Conservation (phyloP, 495 filamentous ascomycete genomes). For the Talaromyces thailandensis region DNA sequence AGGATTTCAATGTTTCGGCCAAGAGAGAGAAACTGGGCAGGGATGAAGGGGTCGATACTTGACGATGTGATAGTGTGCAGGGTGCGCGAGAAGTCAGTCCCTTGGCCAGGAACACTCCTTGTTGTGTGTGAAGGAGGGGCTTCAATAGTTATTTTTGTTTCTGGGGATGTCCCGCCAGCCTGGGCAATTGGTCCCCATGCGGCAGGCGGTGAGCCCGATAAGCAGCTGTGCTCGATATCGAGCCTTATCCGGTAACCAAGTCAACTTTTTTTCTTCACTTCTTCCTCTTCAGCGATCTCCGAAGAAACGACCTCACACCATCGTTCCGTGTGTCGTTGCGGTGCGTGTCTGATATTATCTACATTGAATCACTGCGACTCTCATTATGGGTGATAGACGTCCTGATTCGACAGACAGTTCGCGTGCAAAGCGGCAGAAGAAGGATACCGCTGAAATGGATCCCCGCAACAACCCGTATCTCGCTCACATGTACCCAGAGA, state of each 20-base stretch:
- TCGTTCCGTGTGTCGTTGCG: not conserved
- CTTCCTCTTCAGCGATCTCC: not conserved
- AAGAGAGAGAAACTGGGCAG: not conserved
- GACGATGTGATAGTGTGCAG: not conserved
- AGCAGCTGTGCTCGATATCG: slow-evolving; percentile 17
- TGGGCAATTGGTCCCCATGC: not conserved
- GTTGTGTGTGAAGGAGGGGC: not conserved
- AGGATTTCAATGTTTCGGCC: not conserved
- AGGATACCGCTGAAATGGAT: slow-evolving; percentile 33
- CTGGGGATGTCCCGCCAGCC: slow-evolving; percentile 2
- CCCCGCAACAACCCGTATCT: slow-evolving; percentile 75
- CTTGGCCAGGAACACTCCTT: not conserved
- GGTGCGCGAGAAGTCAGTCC: not conserved
- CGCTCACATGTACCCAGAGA: slow-evolving; percentile 70
- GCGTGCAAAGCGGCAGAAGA: slow-evolving; percentile 42
- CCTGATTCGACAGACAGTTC: slow-evolving; percentile 32
- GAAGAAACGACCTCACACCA: not conserved
- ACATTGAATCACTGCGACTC: not conserved
- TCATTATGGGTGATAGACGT: slow-evolving; percentile 31
- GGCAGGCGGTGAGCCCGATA: slow-evolving; percentile 25
- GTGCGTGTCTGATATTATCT: not conserved
- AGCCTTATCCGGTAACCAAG: slow-evolving; percentile 3
- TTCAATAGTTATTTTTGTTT: not conserved
- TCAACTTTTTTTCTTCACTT: slow-evolving; percentile 1
- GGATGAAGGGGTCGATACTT: not conserved